Base-by-base conservation (phyloP, 2,329 filamentous ascomycete genomes). In the Lachnellula cervina region DNA sequence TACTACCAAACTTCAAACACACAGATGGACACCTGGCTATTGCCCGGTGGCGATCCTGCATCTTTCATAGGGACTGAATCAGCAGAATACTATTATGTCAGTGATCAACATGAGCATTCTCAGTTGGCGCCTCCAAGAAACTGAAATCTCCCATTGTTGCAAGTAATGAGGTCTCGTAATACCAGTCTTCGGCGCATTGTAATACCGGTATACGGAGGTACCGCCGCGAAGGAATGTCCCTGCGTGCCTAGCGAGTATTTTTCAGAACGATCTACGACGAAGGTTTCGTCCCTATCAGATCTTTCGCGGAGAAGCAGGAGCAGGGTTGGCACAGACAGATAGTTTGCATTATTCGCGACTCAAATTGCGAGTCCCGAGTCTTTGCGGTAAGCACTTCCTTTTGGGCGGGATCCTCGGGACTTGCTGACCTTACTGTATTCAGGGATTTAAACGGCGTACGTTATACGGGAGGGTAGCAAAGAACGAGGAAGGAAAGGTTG, bases 81-180 rank as follows among this genome's bases (percentile, higher is more conserved):
- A 14, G 54, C 34, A 16, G 58, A 62, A 21, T 64, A 63, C 37
- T 60, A 52, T 42, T 64, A 63, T 32, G 55, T 55, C 23, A 47
- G 19, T 14, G 44, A 52, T 25, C 58, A 61, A 4, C 42, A 52
- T 5, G 60, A 60, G 25, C 52, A 53, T 19, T 35, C 54, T n/a
- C 28, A 25, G 16, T 35, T 37, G n/a, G n/a, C 28, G 21, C 35
- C 43, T 38, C 16, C 40, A 34, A 21, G 48, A 47, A 25, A 43
- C 21, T 52, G 28, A 37, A 35, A 46, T 16, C 6, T 37, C 23
- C n/a, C n/a, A 25, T 32, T 21, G 2, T 49, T 50, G 16, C 43
- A 19, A 44, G 16, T 44, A 44, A 44, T 25, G 16, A 44, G 9
- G 28, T 32, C 28, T 32, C 11, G 25, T 19, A 14, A 25, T 13